phyloP scores from a whole-genome alignment of 2,329 filamentous ascomycete species.

The Pseudogymnoascus sp. region DNA sequence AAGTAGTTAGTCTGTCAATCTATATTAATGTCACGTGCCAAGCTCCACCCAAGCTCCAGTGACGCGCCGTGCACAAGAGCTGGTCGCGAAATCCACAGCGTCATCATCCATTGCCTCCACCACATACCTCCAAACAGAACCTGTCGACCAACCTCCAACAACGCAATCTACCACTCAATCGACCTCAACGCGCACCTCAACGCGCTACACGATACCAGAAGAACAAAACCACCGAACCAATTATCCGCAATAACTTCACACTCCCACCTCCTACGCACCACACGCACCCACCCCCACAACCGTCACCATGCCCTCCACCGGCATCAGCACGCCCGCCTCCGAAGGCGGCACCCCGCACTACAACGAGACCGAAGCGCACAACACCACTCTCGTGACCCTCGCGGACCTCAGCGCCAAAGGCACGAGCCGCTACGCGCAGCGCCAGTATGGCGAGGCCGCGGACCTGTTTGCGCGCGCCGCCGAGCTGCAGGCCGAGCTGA shows the following conservation, averaged over 20 bases:
- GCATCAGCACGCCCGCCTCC: slow-evolving; percentile 19
- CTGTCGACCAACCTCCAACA: background rate
- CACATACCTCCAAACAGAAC: background rate
- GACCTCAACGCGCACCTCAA: background rate
- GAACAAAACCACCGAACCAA: background rate
- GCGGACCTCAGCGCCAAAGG: slow-evolving; percentile 75
- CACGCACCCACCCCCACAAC: background rate
- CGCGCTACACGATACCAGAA: background rate
- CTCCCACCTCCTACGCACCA: background rate
- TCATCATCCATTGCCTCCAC: slow-evolving; percentile 5
- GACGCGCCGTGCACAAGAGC: background rate
- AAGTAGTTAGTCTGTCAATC: background rate
- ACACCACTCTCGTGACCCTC: slow-evolving; percentile 52
- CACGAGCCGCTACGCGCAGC: slow-evolving; percentile 77
- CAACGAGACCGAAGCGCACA: slow-evolving; percentile 12
- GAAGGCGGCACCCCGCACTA: slow-evolving; percentile 3
- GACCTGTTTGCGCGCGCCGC: slow-evolving; percentile 85
- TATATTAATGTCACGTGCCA: background rate
- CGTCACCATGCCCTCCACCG: slow-evolving; percentile 18
- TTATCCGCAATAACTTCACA: background rate
- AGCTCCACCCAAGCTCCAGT: background rate
- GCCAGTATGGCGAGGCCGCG: slow-evolving; percentile 77
- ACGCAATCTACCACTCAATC: background rate
- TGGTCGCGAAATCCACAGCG: slow-evolving; percentile 3
- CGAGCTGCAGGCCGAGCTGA: slow-evolving; percentile 81